Evolutionary conservation across 768 basidiomycete species (phyloP).

Genomic region (Pisolithus orientalis): DNA sequence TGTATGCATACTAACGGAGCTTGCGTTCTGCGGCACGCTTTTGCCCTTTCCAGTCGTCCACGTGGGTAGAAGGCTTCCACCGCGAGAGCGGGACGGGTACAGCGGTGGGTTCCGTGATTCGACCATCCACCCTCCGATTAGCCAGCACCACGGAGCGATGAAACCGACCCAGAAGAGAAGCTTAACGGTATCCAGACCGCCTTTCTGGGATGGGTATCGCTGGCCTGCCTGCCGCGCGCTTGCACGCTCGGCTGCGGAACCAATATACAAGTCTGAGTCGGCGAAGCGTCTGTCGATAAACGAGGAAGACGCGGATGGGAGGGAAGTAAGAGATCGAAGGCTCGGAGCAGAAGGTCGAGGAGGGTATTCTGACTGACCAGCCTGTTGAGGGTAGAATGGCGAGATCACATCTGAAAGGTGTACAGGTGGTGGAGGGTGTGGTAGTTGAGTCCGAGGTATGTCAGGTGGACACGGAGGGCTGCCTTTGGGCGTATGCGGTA

Average conservation of each 20-base stretch:
- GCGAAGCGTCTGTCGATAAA: constrained; percentile 49
- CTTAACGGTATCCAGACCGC: constrained; percentile 33
- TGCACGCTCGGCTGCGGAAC: constrained; percentile 28
- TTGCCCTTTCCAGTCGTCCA: constrained; percentile 32
- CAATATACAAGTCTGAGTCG: constrained; percentile 33
- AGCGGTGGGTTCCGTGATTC: constrained; percentile 25
- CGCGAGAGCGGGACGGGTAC: constrained; percentile 27
- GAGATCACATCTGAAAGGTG: constrained; percentile 14
- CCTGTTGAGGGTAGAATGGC: constrained; percentile 19
- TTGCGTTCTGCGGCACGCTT: constrained; percentile 34
- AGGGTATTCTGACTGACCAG: constrained; percentile 12
- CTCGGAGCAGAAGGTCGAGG: constrained; percentile 19
- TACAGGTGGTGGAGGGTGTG: constrained; percentile 17
- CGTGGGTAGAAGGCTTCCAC: constrained; percentile 29
- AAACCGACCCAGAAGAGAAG: constrained; percentile 76
- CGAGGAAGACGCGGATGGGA: constrained; percentile 39
- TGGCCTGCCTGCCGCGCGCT: constrained; percentile 15
- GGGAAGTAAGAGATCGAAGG: constrained; percentile 19
- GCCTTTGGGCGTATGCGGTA: constrained; percentile 1
- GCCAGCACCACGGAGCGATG: constrained; percentile 67
- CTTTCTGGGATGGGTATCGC: constrained; percentile 7
- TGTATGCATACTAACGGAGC: constrained; percentile 36
- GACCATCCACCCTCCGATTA: constrained; percentile 71
- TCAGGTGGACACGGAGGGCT: background rate
- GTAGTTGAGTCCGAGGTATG: background rate